Evolutionary conservation across 148 eudicot genomes (phyloP).

Genomic region (Vaccinium corymbosum): DNA sequence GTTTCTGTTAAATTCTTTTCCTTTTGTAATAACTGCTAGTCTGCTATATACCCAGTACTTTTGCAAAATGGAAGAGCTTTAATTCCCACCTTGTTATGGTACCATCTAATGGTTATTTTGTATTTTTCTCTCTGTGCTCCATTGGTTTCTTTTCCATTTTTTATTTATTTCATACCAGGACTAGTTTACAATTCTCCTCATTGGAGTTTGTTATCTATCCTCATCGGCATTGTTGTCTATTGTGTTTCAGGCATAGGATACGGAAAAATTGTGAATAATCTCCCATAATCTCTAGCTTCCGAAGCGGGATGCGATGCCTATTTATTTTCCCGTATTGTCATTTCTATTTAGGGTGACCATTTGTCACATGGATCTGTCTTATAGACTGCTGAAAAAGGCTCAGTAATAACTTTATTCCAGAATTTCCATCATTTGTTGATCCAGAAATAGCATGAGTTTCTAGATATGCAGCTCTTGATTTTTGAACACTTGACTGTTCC

Average conservation of each 20-base stretch:
- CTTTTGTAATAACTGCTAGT: background rate
- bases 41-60: background rate
- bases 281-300: background rate
- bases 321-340: background rate
- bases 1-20: background rate
- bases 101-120: background rate
- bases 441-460: background rate
- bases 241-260: background rate
- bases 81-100: background rate
- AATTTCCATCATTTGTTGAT: background rate
- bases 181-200: background rate
- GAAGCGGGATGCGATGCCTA: background rate
- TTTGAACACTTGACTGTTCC: background rate
- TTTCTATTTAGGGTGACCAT: background rate
- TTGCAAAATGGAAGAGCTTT: background rate
- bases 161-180: background rate
- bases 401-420: background rate
- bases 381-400: background rate
- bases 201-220: constrained; percentile 5
- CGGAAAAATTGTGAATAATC: background rate
- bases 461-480: background rate
- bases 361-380: background rate
- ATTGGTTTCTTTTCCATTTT: constrained; percentile 1
- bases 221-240: background rate
- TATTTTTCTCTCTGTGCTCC: background rate